phyloP scores from a whole-genome alignment of 1,284 basidiomycete genomes.

The Amylostereum areolatum region DNA sequence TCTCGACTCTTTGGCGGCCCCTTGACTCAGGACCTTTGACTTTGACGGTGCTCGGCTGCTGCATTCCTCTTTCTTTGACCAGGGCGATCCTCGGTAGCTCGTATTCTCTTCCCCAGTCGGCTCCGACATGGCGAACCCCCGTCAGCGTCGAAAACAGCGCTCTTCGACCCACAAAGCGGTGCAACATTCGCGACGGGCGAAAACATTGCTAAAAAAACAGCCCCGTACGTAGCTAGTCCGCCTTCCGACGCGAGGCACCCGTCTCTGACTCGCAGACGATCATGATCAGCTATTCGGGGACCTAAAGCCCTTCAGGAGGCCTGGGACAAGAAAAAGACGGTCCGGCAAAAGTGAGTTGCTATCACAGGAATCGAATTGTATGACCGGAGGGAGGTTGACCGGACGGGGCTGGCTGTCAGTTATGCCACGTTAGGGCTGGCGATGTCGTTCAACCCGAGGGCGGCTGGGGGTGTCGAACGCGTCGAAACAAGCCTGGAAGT shows the following conservation, averaged over 20 bases:
- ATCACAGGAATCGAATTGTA: slow-evolving; percentile 4
- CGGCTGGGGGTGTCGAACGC: slow-evolving; percentile 54
- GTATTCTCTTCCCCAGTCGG: not conserved
- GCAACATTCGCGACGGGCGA: slow-evolving; percentile 63
- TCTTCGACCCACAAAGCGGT: slow-evolving; percentile 68
- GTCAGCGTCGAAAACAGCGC: slow-evolving; percentile 78
- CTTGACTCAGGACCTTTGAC: no score
- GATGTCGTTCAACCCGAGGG: slow-evolving; percentile 57
- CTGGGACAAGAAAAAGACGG: slow-evolving; percentile 89
- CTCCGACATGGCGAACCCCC: slow-evolving; percentile 80
- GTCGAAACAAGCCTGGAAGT: slow-evolving; percentile 8
- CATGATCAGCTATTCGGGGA: slow-evolving; percentile 65
- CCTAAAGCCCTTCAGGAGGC: slow-evolving; percentile 78
- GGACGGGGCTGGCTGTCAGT: slow-evolving; percentile 32
- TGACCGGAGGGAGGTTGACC: no score
- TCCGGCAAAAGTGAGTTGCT: slow-evolving; percentile 82
- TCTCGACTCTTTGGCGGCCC: no score
- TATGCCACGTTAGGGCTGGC: slow-evolving; percentile 76
- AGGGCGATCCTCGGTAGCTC: slow-evolving; percentile 1
- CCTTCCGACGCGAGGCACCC: not conserved
- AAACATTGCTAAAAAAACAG: slow-evolving; percentile 73
- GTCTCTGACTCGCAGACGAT: not conserved
- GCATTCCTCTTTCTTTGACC: slow-evolving; percentile 4
- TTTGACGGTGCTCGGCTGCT: slow-evolving; percentile 4
- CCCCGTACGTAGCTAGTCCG: slow-evolving; percentile 44